A percentile compares a stretch with the other conserved stretches of the same genome.
These are phyloP conservation scores for Conoideocrella luteorostrata DNA, from an alignment of 2,329 filamentous ascomycete species.

Conservation along the genomic window DNA sequence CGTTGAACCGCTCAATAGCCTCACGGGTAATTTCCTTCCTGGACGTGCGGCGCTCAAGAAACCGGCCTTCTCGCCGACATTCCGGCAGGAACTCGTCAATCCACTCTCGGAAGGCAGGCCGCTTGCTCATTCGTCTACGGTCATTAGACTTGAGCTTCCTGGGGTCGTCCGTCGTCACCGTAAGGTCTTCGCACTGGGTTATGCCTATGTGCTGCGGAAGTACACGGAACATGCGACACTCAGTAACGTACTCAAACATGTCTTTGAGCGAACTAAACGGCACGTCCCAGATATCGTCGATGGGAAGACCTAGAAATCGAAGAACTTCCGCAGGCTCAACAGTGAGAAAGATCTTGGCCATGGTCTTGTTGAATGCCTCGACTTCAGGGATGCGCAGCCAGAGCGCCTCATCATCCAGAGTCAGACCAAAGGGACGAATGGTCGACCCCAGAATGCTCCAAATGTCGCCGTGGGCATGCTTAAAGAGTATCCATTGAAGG, in stretches of 20 bases:
- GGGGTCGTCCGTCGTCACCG: slow-evolving; percentile 17
- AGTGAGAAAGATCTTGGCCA: slow-evolving; percentile 54
- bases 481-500: slow-evolving; percentile 60
- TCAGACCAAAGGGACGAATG: slow-evolving; percentile 60
- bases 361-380: slow-evolving; percentile 50
- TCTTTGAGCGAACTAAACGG: slow-evolving; percentile 49
- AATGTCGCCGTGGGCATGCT: slow-evolving; percentile 64
- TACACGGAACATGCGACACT: slow-evolving; percentile 52
- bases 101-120: slow-evolving; percentile 55
- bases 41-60: slow-evolving; percentile 18
- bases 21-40: slow-evolving; percentile 44
- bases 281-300: slow-evolving; percentile 36
- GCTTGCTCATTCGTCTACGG: slow-evolving; percentile 45
- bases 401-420: slow-evolving; percentile 55
- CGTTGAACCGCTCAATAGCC: slow-evolving; percentile 46
- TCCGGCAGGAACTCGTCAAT: slow-evolving; percentile 56
- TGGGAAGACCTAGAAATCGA: slow-evolving; percentile 55
- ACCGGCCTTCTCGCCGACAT: slow-evolving; percentile 35
- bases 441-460: slow-evolving; percentile 59
- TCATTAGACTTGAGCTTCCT: slow-evolving; percentile 46
- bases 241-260: slow-evolving; percentile 56
- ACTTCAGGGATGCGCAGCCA: slow-evolving; percentile 63
- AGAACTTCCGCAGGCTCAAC: slow-evolving; percentile 49
- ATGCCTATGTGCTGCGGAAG: slow-evolving; percentile 13
- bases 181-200: slow-evolving; percentile 6